Evolutionary conservation across 768 basidiomycete genomes (phyloP), one percentile per base, ranked within the genome.

Genomic region (Lentinus brumalis): DNA sequence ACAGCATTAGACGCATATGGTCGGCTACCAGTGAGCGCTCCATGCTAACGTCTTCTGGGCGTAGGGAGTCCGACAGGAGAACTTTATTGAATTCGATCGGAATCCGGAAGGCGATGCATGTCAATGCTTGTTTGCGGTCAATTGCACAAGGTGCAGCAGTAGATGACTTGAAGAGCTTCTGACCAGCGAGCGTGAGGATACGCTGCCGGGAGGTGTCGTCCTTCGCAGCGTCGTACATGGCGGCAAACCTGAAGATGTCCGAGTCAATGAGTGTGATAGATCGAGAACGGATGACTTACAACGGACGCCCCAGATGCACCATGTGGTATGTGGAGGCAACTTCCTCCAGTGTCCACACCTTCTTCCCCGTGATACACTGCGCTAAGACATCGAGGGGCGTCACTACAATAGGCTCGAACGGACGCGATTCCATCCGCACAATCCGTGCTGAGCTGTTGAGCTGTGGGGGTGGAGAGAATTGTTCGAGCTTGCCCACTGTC

Each of bases 1-100:
- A 65, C 9, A 69, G 60, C 31, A 62, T 59, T 26, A 76, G 57
- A 14, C 75, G 71, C 72, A 75, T 68, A 59, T 75, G 75, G 0
- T 64, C 52, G 56, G 72, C 70, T 5, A 76, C 74, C 59, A 74
- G 73, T 47, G 18, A 59, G 59, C 60, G 62, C 57, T 74, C 70
- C 29, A 10, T 9, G 30, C 10, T n/a, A 15, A 12, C 30, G 55
- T 38, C 35, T 18, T n/a, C 46, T 31, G 6, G 8, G 38, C 11
- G 6, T 35, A 32, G 3, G n/a, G 6, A 15, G 7, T 21, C 35
- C 52, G 39, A 18, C 11, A 26, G 3, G 9, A 3, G 12, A n/a
- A 51, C 35, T 8, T 6, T 1, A 47, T 49, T 53, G 66, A 75
- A 76, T 42, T 71, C 67, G 45, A 74, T 60, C 21, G 73, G 67